phyloP scores from a whole-genome alignment of 306 rosid genomes.

The Cucumis melo region DNA sequence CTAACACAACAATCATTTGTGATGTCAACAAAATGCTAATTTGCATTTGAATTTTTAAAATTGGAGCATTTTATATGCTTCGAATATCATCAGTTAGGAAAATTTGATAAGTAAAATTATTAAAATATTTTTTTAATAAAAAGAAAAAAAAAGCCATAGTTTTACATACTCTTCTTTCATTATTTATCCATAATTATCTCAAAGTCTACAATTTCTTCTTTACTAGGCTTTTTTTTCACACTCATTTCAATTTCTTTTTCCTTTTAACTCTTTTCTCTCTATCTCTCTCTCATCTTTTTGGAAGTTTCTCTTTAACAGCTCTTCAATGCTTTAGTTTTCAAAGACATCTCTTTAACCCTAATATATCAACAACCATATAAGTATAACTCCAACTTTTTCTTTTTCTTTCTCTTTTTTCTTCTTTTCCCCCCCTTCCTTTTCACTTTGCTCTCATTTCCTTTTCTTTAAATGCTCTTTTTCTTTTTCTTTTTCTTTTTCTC shows the following conservation, averaged over 20 bases:
- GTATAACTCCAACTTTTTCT: background rate
- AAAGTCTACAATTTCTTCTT: conserved; percentile 12
- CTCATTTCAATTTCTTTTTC: conserved; percentile 15
- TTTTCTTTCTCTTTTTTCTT: conserved; percentile 16
- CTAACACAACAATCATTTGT: too few relatives aligned
- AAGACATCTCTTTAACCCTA: conserved; percentile 5
- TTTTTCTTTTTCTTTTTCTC: conserved; percentile 15
- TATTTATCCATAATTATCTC: conserved; percentile 15
- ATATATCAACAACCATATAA: conserved; percentile 2
- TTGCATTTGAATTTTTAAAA: too few relatives aligned
- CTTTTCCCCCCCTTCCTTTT: background rate
- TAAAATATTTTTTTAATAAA: too few relatives aligned
- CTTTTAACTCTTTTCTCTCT: conserved; percentile 14
- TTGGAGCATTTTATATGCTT: too few relatives aligned
- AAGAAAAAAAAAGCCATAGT: background rate
- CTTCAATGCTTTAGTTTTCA: background rate
- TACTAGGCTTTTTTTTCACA: conserved; percentile 25
- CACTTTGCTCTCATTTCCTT: background rate
- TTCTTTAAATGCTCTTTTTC: conserved; percentile 11
- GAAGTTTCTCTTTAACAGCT: conserved; percentile 64
- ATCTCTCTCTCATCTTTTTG: conserved; percentile 31
- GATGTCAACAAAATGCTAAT: too few relatives aligned
- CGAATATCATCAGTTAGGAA: too few relatives aligned
- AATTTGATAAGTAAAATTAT: too few relatives aligned
- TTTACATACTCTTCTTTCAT: conserved; percentile 4